Evolutionary conservation across 176 grass and related monocot genomes (phyloP), one percentile per base, ranked within the genome.

Genomic region (Echinochloa phyllopogon): DNA sequence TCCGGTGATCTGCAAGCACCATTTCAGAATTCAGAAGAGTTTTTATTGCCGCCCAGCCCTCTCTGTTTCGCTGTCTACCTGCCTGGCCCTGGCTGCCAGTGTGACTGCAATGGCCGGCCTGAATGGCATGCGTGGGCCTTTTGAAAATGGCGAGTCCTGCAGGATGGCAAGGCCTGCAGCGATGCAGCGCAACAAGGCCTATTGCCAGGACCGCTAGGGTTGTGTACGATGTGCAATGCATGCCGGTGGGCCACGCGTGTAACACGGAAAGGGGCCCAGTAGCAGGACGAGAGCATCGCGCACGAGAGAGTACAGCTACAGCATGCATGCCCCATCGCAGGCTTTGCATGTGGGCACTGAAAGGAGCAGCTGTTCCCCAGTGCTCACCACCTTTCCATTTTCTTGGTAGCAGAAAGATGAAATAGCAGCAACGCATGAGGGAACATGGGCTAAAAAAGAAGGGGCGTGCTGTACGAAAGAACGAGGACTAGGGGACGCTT

Each of bases 311-410:
- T 76, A 76, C 61, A 69, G 74, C 74, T 76, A 76, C 61, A 69
- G 74, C 74, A 78, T 78, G 74, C 41, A 61, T 69, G 64, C 6
- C 39, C 25, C 39, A 12, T 23, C 8, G 65, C 87, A 84, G 81
- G 37, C 49, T 43, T 59, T 75, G 82, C 76, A 85, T 80, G 76
- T 85, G 87, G 69, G 9, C 66, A 33, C 58, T 84, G 81, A 79
- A 78, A 43, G 48, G 80, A 63, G 65, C 20, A 53, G 48, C 16
- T 84, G 82, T 73, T 78, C 27, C 25, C 27, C 63, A 74, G 74
- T 53, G 56, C 16, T 24, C 44, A n/a, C 64, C 44, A n/a, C 64
- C 43, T 53, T 77, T 62, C 44, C 74, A 29, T 47, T 49, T 51
- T 51, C 59, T 6, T 57, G 6, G 13, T n/a, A 68, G 51, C 50